Evolutionary conservation across 2,329 filamentous ascomycete genomes (phyloP), one percentile per base, ranked within the genome.

Genomic region (Nigrospora sphaerica): DNA sequence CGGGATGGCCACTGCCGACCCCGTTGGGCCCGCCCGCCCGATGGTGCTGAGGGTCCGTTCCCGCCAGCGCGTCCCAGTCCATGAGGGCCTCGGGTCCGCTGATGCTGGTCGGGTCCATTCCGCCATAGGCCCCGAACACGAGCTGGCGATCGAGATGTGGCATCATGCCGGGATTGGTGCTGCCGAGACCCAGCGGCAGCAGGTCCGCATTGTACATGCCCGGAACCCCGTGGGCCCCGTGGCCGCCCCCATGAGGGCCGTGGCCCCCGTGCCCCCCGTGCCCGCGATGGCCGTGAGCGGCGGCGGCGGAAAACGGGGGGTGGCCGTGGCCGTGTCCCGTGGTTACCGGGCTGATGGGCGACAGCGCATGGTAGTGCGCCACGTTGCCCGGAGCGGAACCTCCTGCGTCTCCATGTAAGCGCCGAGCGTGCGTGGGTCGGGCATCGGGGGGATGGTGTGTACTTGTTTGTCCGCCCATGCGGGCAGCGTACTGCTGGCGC

Each of bases 61-160:
- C 59, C 54, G 68, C 60, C 44, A 73, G 58, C 28, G 63, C 62
- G 41, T 72, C 66, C 74, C 74, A 77, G 42, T 72, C 69, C 56
- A 75, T 66, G 41, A 71, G 56, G 7, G 63, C 63, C 19, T 71
- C 65, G 1, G 62, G 60, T 3, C 59, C 59, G 36, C 58, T 57
- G 42, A 72, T 67, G 11, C 63, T 61, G 9, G 62, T 63, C 2
- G 69, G 62, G 35, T 78, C 73, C 53, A 80, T 63, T 31, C 70
- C 75, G 10, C 73, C 71, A 58, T 90, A 92, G 1, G 83, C 85
- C 34, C 82, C 83, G 51, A 88, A 88, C 2, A 89, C 83, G 52
- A 90, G 80, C 57, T 89, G 85, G 3, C 85, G 76, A 56, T 91
- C 86, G 13, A 92, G 75, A 49, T 87, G 81, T 11, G 84, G 81